Evolutionary conservation across 2,329 filamentous ascomycete species (phyloP), one percentile per base, ranked within the genome.

Genomic region (Penicillium oxalicum): DNA sequence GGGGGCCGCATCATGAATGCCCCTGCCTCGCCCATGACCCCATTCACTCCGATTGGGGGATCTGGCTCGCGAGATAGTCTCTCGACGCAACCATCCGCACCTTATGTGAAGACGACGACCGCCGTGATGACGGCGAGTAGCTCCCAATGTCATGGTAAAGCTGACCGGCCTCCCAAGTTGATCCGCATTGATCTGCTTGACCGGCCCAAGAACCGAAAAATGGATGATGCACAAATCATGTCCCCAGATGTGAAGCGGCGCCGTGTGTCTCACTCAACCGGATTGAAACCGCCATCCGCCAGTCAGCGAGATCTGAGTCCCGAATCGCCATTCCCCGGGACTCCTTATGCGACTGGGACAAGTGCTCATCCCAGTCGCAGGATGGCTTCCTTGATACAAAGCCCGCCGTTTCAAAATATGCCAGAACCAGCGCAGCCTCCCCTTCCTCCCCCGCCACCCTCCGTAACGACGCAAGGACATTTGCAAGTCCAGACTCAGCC

Each of bases 161-260:
- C 25, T 27, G 59, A 54, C 8, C 56, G 54, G 11, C 56, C 49
- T 3, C 51, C 59, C 27, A 65, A 61, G 33, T 53, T 61, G 9
- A 53, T 65, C 29, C 58, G 61, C 26, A 49, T 63, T 11, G 58
- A 56, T 8, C 63, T 57, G 9, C 43, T 48, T 18, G 62, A 65
- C 4, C 48, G 56, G 26, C 58, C 56, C 35, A 41, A 55, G 24
- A 63, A 60, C 11, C 57, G 61, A 27, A 56, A 63, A 35, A 63
- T 58, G 46, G 65, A 69, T 47, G 59, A 70, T 48, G 55, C 49
- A 49, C 58, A 53, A 18, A 74, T 73, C 43, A 71, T 74, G 44
- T 75, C 77, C 3, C 74, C 76, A 8, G 83, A 86, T 45, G 66
- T 70, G 27, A 87, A 87, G 62, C 78, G 83, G 48, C 79, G 84